Percentiles rank a stretch among this genome's conserved stretches.
phyloP scores from a whole-genome alignment of 306 rosid genomes.

The Heteromeles arbutifolia region DNA sequence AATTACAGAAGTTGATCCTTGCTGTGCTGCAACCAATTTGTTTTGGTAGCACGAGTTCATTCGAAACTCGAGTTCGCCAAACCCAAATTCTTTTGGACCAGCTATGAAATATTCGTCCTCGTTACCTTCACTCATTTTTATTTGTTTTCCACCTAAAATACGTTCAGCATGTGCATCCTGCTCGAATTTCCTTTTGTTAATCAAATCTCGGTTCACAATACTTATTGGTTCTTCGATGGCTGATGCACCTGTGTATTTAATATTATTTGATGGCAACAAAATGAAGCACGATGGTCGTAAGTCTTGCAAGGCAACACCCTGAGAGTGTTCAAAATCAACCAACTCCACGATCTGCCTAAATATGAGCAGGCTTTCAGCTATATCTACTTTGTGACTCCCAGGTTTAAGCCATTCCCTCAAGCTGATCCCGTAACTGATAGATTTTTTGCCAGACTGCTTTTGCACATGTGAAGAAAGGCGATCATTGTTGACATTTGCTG shows the following conservation, averaged over 20 bases:
- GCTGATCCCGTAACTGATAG: conserved; percentile 29
- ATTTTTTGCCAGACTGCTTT: conserved; percentile 13
- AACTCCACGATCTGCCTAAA: conserved; percentile 53
- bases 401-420: conserved; percentile 51
- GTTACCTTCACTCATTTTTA: conserved; percentile 22
- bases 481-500: conserved; percentile 12
- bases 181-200: conserved; percentile 37
- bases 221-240: conserved; percentile 13
- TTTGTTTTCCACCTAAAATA: conserved; percentile 29
- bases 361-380: conserved; percentile 32
- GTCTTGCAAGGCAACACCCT: conserved; percentile 49
- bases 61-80: conserved; percentile 13
- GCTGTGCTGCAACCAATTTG: conserved; percentile 10
- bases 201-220: conserved; percentile 6
- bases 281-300: conserved; percentile 45
- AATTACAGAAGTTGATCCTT: conserved; percentile 13
- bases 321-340: conserved; percentile 46
- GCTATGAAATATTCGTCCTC: conserved; percentile 10
- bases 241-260: conserved; percentile 43
- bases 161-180: conserved; percentile 16
- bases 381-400: conserved; percentile 20
- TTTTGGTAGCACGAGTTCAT: conserved; percentile 17
- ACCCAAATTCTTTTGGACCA: conserved; percentile 14
- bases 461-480: conserved; percentile 18
- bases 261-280: conserved; percentile 34